A percentile compares a stretch with the other conserved stretches of the same genome.
phyloP scores from a whole-genome alignment of 805 yeast species.

The Isabelozyma gotoi region DNA sequence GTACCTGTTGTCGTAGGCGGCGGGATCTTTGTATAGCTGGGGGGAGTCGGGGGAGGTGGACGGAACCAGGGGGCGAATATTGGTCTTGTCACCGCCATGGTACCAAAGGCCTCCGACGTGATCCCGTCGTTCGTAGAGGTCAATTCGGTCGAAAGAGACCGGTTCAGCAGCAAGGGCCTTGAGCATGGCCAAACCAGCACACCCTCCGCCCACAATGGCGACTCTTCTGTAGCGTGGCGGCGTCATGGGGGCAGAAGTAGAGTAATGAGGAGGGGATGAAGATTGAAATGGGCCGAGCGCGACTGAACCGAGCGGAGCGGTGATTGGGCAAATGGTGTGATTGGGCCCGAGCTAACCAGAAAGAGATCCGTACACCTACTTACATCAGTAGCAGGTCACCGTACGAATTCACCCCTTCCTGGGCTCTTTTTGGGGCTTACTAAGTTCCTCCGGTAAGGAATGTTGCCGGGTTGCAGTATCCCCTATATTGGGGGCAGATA shows the following conservation, averaged over 20 bases:
- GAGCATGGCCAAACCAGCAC: slow-evolving; percentile 66
- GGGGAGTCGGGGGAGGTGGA: slow-evolving; percentile 16
- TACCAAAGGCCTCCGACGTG: slow-evolving; percentile 84
- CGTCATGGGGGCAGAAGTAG: neutral
- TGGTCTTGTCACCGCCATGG: slow-evolving; percentile 35
- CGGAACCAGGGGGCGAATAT: slow-evolving; percentile 16
- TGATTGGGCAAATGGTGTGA: too few relatives aligned
- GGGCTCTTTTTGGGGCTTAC: too few relatives aligned
- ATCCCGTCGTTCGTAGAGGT: slow-evolving; percentile 58
- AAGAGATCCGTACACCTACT: too few relatives aligned
- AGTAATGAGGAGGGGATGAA: neutral
- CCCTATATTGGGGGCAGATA: too few relatives aligned
- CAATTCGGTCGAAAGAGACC: slow-evolving; percentile 41
- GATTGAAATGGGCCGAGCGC: neutral
- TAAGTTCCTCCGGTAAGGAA: too few relatives aligned
- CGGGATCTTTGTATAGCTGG: slow-evolving; percentile 13
- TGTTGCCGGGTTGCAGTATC: too few relatives aligned
- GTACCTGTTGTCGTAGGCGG: slow-evolving; percentile 12
- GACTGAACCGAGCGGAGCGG: too few relatives aligned
- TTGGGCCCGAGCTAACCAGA: too few relatives aligned
- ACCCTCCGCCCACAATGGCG: slow-evolving; percentile 79
- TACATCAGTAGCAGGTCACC: too few relatives aligned
- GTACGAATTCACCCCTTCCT: too few relatives aligned
- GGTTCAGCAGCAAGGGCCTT: slow-evolving; percentile 59
- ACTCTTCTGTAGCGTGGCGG: slow-evolving; percentile 26